Base-by-base conservation (phyloP, 441 rosid species). In the Viola pubescens region DNA sequence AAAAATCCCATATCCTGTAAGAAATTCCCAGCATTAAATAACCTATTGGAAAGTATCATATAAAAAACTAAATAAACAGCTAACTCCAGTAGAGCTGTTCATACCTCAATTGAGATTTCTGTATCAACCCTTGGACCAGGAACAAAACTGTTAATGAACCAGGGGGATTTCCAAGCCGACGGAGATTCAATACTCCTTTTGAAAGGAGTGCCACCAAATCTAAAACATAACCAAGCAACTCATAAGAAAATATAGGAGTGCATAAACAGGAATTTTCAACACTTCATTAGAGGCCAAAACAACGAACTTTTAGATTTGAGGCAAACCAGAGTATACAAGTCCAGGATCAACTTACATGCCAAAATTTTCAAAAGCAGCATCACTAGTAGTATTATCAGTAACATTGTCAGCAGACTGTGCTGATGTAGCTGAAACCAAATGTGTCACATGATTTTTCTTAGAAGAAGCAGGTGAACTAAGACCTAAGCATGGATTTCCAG, bases 91-190 rank as follows among this genome's bases (percentile, higher is more conserved):
- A 38, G 46, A 48, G 49, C 42, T 41, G 42, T 44, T 52, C 14
- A 26, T 82, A 90, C 99, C 95, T 94, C 99, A 37, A 90, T 79
- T 14, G 97, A 82, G 73, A 92, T 78, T 0, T 92, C 96, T 54
- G 97, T 89, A 67, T 84, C 83, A 69, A 87, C 66, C 68, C 90
- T 81, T 62, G 96, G 87, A 52, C 97, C 95, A 7, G 91, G 88
- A 46, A 88, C 62, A 64, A 94, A 81, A 46, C 97, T 79, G 77
- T 90, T 88, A 7, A 91, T 57, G 66, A 87, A 94, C 91, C 95
- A 85, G 46, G 99, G 99, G 12, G 99, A 94, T 68, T 88, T 94
- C 99, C 98, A 94, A 48, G 94, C 99, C 37, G 97, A 91, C 59
- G 98, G 99, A 46, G 99, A 94, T 71, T 94, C 97, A 9, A 87